A percentile compares a stretch with the other conserved stretches of the same genome.
Conservation (phyloP, 2,329 filamentous ascomycete species). For the Scopulariopsis brevicaulis region DNA sequence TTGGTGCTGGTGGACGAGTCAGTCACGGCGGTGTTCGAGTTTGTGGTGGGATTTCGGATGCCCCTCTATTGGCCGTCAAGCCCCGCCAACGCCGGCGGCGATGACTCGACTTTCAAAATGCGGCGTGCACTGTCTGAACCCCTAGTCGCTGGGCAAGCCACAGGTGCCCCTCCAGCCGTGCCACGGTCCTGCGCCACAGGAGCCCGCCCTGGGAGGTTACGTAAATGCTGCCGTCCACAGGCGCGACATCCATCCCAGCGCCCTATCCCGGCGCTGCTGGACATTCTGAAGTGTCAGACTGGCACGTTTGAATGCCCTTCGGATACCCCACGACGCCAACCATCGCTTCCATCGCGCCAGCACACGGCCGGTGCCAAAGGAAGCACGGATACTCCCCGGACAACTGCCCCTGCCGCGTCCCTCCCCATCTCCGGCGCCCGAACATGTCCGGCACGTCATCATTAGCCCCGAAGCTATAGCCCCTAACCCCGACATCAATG, state of each 20-base stretch:
- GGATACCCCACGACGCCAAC: neutral
- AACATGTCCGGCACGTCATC: conserved; percentile 1
- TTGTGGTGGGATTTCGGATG: neutral
- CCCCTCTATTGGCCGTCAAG: neutral
- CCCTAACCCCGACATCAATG: neutral
- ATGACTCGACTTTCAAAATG: conserved; percentile 3
- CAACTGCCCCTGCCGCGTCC: neutral
- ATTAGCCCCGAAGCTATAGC: conserved; percentile 1
- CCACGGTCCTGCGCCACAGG: neutral
- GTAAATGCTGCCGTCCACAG: neutral
- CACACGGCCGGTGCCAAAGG: neutral
- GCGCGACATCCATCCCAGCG: neutral
- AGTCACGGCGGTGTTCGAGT: neutral
- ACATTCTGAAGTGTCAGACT: neutral
- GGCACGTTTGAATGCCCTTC: neutral
- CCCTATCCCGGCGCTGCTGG: neutral
- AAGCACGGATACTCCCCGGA: neutral
- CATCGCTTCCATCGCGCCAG: neutral
- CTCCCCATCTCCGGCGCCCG: neutral
- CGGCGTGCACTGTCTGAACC: neutral
- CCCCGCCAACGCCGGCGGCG: neutral
- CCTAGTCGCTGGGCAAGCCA: neutral
- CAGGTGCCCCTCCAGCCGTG: neutral
- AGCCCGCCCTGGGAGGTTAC: neutral
- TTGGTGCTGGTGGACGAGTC: neutral